Evolutionary conservation across 2,329 filamentous ascomycete species (phyloP).

Genomic region (Arthrobotrys megalospora): DNA sequence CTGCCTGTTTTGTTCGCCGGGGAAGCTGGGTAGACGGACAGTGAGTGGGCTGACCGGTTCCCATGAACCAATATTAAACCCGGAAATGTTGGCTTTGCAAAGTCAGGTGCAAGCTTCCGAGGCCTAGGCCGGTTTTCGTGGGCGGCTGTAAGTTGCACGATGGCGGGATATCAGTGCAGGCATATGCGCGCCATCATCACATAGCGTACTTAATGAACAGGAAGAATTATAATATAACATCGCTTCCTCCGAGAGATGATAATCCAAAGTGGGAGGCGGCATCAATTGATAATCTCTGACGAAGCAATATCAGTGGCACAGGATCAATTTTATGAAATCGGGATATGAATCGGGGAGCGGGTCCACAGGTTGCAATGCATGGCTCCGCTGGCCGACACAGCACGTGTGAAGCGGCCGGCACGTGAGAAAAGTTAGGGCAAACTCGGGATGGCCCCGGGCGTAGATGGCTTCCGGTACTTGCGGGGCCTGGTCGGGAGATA

Average conservation of each 20-base stretch:
- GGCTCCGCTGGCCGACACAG: not conserved
- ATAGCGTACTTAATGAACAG: constrained; percentile 5
- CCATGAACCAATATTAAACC: not conserved
- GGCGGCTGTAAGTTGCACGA: not conserved
- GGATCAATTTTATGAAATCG: not conserved
- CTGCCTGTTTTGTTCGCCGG: constrained; percentile 10
- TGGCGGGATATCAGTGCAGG: not conserved
- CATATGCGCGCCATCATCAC: constrained; percentile 28
- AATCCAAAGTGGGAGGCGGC: constrained; percentile 8
- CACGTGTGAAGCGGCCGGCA: constrained; percentile 19
- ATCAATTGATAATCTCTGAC: constrained; percentile 28
- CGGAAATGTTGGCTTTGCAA: constrained; percentile 3
- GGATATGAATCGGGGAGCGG: not conserved
- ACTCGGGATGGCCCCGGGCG: constrained; percentile 6
- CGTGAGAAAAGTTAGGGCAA: not conserved
- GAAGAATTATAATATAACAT: constrained; percentile 4
- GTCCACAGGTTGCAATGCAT: not conserved
- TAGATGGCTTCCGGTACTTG: not conserved
- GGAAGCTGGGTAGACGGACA: constrained; percentile 12
- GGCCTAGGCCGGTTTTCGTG: not conserved
- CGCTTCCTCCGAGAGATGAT: constrained; percentile 3
- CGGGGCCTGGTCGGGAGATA: constrained; percentile 1
- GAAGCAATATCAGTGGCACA: constrained; percentile 8
- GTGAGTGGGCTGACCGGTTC: not conserved
- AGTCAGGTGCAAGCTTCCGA: constrained; percentile 2